A percentile compares a stretch with the other conserved stretches of the same genome.
Evolutionary conservation across 225 moss, liverwort and hornwort genomes (phyloP).

Genomic region (Marchantia polymorpha): DNA sequence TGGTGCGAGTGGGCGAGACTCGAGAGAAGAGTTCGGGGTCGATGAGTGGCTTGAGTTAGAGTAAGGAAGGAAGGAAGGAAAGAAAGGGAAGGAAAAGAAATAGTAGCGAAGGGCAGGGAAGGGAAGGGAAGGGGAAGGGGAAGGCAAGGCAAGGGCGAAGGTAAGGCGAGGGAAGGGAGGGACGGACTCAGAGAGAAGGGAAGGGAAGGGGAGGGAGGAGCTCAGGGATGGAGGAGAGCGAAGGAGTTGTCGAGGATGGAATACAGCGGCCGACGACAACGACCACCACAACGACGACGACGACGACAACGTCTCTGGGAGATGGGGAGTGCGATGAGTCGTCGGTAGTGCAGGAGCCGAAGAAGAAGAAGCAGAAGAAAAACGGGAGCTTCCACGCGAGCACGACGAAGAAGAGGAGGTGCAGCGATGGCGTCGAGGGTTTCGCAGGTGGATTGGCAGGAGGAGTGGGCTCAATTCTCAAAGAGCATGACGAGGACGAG

Average conservation of each 20-base stretch:
- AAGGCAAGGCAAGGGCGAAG: not conserved
- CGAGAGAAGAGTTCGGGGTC: no score
- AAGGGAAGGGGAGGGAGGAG: not conserved
- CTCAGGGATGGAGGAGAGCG: not conserved
- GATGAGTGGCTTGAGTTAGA: no score
- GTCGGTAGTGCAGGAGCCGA: not conserved
- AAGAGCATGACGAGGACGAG: not conserved
- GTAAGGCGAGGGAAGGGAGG: not conserved
- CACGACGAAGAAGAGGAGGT: no score
- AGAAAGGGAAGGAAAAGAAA: no score
- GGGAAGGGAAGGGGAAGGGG: not conserved
- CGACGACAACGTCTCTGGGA: not conserved
- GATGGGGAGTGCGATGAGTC: not conserved
- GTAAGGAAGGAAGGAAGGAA: no score
- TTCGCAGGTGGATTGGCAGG: no score
- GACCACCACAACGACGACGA: not conserved
- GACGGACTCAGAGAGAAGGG: not conserved
- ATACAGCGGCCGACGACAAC: not conserved
- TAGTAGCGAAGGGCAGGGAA: no score
- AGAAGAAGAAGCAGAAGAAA: constrained; percentile 1
- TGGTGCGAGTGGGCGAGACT: no score
- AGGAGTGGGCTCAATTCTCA: no score
- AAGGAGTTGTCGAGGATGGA: not conserved
- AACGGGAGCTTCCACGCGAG: no score
- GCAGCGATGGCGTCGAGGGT: no score